Evolutionary conservation across 805 yeast genomes (phyloP), one percentile per base, ranked within the genome.

Genomic region (Wickerhamiella domercqiae): DNA sequence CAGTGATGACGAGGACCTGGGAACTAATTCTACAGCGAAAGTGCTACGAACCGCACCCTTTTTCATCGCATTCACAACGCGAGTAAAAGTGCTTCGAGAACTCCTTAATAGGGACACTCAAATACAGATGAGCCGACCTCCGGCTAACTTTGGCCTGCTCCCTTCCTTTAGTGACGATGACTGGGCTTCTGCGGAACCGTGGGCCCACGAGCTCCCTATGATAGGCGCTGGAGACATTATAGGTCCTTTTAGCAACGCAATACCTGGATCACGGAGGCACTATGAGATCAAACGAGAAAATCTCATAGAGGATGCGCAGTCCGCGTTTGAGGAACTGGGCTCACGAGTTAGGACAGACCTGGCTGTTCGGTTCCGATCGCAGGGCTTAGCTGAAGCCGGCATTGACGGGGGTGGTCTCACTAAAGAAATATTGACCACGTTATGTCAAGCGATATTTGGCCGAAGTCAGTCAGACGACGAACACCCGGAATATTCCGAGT

Each of bases 391-490:
- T 25, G 97, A 87, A 53, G 83, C 76, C 0, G 98, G 98, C 1
- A 78, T 87, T 31, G 98, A 87, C 55, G 98, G 98, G 5, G 98
- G 97, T 9, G 98, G 98, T 1, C 63, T 87, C 18, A 86, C 96
- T 0, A 86, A 87, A 54, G 98, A 87, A 50, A 74, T 90, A 44
- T 59, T 87, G 39, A 83, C 87, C 2, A 64, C 77, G 36, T 74
- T 83, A 0, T 71, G 77, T 2, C 62, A 60, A 3, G 81, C 78
- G 44, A 86, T 80, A 0, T 81, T 87, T 48, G 9, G 26, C 13
- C 11, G 11, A 9, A 13, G 13, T 24, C 35, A 26, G 7, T 29
- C 37, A 2, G 32, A 42, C n/a, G 36, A 36, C 21, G 16, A 18
- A 4, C n/a, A n/a, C n/a, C 7, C 15, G 5, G 7, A 16, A n/a